Evolutionary conservation across 345 rosid genomes (phyloP).

Genomic region (Salix purpurea): DNA sequence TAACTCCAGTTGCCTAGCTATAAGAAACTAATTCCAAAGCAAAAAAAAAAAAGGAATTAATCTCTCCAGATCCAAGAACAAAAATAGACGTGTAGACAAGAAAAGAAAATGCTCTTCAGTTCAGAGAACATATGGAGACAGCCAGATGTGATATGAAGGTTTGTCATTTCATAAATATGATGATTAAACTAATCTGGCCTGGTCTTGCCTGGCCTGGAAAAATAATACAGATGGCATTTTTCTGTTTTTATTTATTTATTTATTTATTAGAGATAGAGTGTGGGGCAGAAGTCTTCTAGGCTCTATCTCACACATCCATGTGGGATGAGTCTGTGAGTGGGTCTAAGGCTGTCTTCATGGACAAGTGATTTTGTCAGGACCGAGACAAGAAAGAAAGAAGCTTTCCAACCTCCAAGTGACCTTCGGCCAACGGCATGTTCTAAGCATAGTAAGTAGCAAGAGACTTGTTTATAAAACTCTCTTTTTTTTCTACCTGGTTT

Average conservation of each 20-base stretch:
- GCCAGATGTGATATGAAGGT: slow-evolving; percentile 30
- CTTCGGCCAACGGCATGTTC: no score
- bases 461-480: no score
- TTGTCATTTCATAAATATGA: slow-evolving; percentile 14
- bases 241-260: neutral
- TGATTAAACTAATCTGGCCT: neutral
- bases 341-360: slow-evolving; percentile 48
- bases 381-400: neutral
- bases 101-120: slow-evolving; percentile 13
- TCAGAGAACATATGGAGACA: slow-evolving; percentile 35
- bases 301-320: slow-evolving; percentile 49
- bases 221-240: slow-evolving; percentile 16
- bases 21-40: slow-evolving; percentile 10
- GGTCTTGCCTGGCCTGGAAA: slow-evolving; percentile 4
- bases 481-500: no score
- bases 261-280: slow-evolving; percentile 10
- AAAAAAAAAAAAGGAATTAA: slow-evolving; percentile 36
- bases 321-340: slow-evolving; percentile 54
- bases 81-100: neutral
- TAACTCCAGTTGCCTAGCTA: neutral
- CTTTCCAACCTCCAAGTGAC: no score
- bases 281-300: slow-evolving; percentile 33
- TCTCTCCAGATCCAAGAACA: slow-evolving; percentile 57
- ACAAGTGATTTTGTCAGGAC: slow-evolving; percentile 61
- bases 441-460: no score